Conservation (phyloP, 1,139 yeast genomes). For the Arxiozyma heterogenica region DNA sequence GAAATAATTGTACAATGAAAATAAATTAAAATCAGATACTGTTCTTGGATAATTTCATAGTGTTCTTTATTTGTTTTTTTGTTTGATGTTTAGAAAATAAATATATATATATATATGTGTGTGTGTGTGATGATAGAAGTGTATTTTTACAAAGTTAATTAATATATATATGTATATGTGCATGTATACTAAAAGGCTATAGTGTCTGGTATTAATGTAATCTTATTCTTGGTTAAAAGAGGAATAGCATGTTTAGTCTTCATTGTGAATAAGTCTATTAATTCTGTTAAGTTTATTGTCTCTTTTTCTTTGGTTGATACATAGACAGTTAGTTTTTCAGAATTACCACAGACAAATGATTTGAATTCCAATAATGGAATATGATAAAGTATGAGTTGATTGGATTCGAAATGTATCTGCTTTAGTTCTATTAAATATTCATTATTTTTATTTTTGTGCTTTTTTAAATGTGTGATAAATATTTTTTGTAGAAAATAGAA, state of each 20-base stretch:
- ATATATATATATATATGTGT: too few species aligned
- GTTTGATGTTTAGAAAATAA: background rate
- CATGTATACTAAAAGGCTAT: background rate
- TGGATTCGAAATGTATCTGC: background rate
- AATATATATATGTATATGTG: background rate
- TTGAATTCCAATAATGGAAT: background rate
- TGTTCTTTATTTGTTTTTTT: too few species aligned
- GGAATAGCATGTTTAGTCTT: background rate
- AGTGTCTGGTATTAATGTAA: background rate
- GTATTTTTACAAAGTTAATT: background rate
- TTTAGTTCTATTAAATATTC: background rate
- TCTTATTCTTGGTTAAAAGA: background rate
- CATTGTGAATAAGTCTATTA: background rate
- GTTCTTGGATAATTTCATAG: too few species aligned
- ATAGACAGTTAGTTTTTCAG: background rate
- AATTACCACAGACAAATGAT: background rate
- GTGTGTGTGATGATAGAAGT: background rate
- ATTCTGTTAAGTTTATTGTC: background rate
- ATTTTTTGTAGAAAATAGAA: background rate
- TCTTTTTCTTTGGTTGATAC: background rate
- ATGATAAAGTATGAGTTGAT: background rate
- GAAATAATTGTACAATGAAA: too few species aligned
- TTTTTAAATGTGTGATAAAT: background rate
- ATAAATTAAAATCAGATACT: too few species aligned
- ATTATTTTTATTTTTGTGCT: background rate